These are phyloP conservation scores for Fusarium albidum DNA, from an alignment of 2,329 filamentous ascomycete species.

Conservation along the genomic window DNA sequence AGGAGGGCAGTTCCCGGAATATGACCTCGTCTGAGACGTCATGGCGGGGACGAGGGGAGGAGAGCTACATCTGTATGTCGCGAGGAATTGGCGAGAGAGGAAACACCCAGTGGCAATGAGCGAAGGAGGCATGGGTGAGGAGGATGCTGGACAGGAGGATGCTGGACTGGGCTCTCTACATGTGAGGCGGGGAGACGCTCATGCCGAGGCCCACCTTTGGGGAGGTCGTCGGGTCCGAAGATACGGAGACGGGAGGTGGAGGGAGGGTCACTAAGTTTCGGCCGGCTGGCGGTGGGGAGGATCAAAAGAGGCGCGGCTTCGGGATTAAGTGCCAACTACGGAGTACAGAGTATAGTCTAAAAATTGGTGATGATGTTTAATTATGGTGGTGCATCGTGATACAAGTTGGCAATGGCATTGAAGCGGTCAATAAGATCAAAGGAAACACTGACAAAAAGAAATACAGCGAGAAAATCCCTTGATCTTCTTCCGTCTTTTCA, in stretches of 20 bases:
- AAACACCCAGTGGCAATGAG: constrained; percentile 22
- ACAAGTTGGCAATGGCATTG: no score
- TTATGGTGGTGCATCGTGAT: no score
- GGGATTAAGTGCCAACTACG: no score
- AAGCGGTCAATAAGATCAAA: no score
- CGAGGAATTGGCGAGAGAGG: constrained; percentile 13
- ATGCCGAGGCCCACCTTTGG: constrained; percentile 38
- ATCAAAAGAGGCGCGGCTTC: not conserved
- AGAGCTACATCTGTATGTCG: constrained; percentile 11
- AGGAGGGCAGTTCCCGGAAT: constrained; percentile 37
- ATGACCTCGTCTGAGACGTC: constrained; percentile 17
- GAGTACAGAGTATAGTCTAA: no score
- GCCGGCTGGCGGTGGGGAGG: not conserved
- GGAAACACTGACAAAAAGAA: no score
- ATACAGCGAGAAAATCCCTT: no score
- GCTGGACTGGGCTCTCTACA: constrained; percentile 3
- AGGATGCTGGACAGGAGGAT: not conserved
- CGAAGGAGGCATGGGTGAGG: constrained; percentile 29
- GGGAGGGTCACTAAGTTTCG: not conserved
- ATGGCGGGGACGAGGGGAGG: constrained; percentile 13
- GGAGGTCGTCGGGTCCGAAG: constrained; percentile 24
- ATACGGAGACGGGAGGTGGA: constrained; percentile 4
- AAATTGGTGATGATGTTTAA: no score
- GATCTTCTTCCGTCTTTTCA: no score
- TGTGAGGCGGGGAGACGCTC: constrained; percentile 29